Evolutionary conservation across 345 rosid species (phyloP), one percentile per base, ranked within the genome.

Genomic region (Moricandia arvensis): DNA sequence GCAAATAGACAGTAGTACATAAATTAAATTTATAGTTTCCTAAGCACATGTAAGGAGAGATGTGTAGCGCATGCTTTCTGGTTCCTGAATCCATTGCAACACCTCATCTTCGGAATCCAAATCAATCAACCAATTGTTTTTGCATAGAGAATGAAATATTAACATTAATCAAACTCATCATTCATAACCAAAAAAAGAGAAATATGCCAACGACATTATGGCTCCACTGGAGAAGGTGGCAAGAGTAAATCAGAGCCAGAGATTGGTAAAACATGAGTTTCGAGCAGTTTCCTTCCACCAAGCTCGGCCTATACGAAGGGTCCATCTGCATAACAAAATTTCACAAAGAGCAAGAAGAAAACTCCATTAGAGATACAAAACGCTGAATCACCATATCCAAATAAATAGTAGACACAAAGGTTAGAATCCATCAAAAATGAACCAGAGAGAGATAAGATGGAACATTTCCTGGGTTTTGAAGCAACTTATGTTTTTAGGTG

Each of bases 171-270:
- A 51, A 38, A 47, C 55, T 18, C 45, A 71, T 6, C 30, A 57
- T 29, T 12, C 34, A 15, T 1, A 47, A 66, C 5, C 15, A n/a
- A n/a, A 43, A 26, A 35, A 35, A 68, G 7, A 51, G 66, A 29
- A 68, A 65, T 79, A 64, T 89, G 90, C 97, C 99, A 33, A 95
- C 96, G 8, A 95, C 97, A 80, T 88, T 96, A 82, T 88, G 85
- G 65, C 97, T 94, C 98, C 98, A 90, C 78, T 87, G n/a, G 96
- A 21, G 97, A 89, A 71, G 98, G 97, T 69, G 91, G 83, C 79
- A 94, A 75, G 43, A 90, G 87, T 55, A 94, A 85, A 79, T 94
- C 97, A 0, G 97, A 94, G 38, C 87, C 90, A 82, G 96, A 88
- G 63, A 91, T 82, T 0, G 98, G 96, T 55, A 82, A 81, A 65